Evolutionary conservation across 164 flowering plant species (phyloP).

Genomic region (Vitis vinifera): DNA sequence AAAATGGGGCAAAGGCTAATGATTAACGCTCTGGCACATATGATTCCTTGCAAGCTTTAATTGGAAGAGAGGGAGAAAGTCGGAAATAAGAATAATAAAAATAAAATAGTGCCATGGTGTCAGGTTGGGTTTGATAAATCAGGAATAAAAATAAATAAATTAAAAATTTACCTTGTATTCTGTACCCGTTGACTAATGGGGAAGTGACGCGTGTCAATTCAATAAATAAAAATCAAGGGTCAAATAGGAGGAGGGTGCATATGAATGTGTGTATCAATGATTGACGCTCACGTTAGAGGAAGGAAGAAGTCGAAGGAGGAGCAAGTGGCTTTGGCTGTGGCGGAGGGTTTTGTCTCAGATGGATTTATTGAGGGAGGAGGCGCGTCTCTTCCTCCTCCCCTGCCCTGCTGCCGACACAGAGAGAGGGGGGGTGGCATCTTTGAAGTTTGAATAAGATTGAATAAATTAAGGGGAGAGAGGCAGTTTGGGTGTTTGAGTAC

Average conservation of each 20-base stretch:
- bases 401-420: slow-evolving; percentile 4
- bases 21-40: too few species aligned
- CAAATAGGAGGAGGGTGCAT: slow-evolving; percentile 4
- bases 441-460: neutral
- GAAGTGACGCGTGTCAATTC: neutral
- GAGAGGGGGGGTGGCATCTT: neutral
- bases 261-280: slow-evolving; percentile 23
- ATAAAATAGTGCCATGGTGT: too few species aligned
- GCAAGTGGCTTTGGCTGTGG: too few species aligned
- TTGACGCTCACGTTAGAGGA: slow-evolving; percentile 23
- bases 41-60: too few species aligned
- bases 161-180: neutral
- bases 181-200: slow-evolving; percentile 7
- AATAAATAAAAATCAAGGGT: neutral
- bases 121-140: too few species aligned
- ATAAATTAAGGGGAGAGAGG: too few species aligned
- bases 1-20: too few species aligned
- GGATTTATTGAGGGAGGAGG: neutral
- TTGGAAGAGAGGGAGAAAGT: too few species aligned
- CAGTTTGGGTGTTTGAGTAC: too few species aligned
- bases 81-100: too few species aligned
- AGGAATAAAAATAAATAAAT: neutral
- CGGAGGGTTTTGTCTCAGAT: slow-evolving; percentile 1
- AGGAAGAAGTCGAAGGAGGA: too few species aligned
- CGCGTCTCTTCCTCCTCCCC: too few species aligned